phyloP scores from a whole-genome alignment of 83 land plant genomes.

The Picea abies region DNA sequence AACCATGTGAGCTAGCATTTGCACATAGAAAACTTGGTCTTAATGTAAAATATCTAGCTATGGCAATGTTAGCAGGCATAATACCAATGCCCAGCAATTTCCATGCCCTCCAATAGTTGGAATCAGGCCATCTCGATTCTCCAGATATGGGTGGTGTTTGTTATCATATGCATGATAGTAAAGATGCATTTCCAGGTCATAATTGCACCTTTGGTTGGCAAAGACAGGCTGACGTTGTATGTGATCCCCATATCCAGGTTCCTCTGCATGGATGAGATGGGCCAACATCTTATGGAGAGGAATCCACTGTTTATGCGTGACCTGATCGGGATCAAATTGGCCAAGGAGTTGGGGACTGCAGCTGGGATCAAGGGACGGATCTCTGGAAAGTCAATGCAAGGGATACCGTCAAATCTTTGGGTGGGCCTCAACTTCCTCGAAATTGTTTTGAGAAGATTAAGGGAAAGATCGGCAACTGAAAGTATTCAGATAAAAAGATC shows the following conservation, averaged over 20 bases:
- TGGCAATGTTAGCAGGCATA: no score
- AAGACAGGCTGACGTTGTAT: slow-evolving; percentile 10
- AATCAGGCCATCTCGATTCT: slow-evolving; percentile 13
- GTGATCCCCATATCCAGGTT: not conserved
- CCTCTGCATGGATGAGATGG: slow-evolving; percentile 18
- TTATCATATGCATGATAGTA: not conserved
- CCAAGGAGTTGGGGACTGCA: slow-evolving; percentile 5
- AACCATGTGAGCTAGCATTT: not conserved
- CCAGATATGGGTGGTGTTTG: slow-evolving; percentile 15
- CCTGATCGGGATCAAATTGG: not conserved
- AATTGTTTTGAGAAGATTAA: slow-evolving; percentile 2
- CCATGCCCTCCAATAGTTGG: slow-evolving; percentile 19
- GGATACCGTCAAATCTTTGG: slow-evolving; percentile 6
- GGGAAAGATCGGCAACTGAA: not conserved
- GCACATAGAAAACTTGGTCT: no score
- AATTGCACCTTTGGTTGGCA: slow-evolving; percentile 5
- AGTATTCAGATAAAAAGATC: slow-evolving; percentile 16
- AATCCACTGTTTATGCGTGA: not conserved
- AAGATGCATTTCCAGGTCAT: slow-evolving; percentile 18
- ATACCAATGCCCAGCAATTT: not conserved
- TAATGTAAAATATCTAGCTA: no score
- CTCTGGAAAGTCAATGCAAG: slow-evolving; percentile 1
- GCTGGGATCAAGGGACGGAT: slow-evolving; percentile 7
- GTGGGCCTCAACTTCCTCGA: slow-evolving; percentile 8
- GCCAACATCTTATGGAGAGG: slow-evolving; percentile 11